Percentiles rank a stretch among this genome's conserved stretches.
Conservation (phyloP, 352 stramenopile genomes). For the Saprolegnia parasitica region DNA sequence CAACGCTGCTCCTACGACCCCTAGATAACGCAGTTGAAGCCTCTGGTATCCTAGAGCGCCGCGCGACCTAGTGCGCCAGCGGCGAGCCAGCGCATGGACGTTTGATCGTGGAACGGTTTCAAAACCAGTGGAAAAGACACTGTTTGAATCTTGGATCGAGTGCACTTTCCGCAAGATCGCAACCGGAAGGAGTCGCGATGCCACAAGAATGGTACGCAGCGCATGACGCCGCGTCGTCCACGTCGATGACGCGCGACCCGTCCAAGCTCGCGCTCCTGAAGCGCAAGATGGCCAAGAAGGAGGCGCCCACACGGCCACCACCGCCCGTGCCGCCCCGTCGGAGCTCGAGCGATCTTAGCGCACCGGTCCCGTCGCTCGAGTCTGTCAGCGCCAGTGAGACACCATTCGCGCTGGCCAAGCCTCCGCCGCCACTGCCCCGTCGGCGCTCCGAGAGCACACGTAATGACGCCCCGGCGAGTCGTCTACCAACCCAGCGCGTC, state of each 20-base stretch:
- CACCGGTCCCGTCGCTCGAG: background rate
- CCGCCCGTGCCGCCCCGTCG: slow-evolving; percentile 7
- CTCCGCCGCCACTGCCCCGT: background rate
- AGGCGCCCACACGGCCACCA: background rate
- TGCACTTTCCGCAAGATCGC: background rate
- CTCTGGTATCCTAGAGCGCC: background rate
- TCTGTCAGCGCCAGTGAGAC: background rate
- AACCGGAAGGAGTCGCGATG: background rate
- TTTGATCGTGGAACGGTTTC: background rate
- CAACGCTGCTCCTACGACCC: background rate
- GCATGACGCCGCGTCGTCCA: background rate
- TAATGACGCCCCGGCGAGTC: background rate
- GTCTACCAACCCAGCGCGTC: background rate
- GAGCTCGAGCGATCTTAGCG: background rate
- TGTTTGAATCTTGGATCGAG: background rate
- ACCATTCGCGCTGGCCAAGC: background rate
- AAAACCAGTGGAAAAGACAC: background rate
- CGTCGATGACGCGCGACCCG: background rate
- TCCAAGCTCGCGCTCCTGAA: slow-evolving; percentile 1
- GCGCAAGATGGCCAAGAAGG: background rate
- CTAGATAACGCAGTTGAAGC: background rate
- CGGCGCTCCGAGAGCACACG: background rate
- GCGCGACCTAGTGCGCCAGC: background rate
- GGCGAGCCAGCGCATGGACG: background rate
- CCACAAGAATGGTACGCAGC: background rate